Conservation (phyloP, 1,139 yeast species). For the Lodderomyces parapsilosis region DNA sequence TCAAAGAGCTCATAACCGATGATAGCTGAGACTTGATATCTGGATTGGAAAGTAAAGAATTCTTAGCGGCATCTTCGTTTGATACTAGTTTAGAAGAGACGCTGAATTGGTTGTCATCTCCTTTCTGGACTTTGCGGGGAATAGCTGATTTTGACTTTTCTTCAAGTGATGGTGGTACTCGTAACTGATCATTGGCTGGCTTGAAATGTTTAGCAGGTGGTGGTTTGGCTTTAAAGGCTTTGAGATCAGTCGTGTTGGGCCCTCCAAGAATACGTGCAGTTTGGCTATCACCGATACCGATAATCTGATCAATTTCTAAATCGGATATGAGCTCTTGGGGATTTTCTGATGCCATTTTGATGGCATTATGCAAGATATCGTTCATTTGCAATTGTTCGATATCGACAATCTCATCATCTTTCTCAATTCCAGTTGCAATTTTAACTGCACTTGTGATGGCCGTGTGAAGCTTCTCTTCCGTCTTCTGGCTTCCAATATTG, state of each 20-base stretch:
- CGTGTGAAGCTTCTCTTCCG: constrained; percentile 16
- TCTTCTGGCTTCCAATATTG: not conserved
- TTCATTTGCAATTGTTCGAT: constrained; percentile 55
- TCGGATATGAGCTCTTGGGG: constrained; percentile 56
- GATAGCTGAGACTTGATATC: constrained; percentile 30
- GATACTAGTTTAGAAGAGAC: not conserved
- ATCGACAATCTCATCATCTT: constrained; percentile 26
- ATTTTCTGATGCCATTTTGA: constrained; percentile 68
- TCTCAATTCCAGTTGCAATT: constrained; percentile 18
- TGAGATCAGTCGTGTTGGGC: not conserved
- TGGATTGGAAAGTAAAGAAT: constrained; percentile 12
- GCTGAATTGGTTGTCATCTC: not conserved
- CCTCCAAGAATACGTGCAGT: not conserved
- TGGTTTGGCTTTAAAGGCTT: not conserved
- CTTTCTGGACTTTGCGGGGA: no score
- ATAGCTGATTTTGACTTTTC: not conserved
- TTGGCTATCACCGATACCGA: not conserved
- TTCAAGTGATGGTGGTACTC: constrained; percentile 1
- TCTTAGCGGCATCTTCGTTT: constrained; percentile 1
- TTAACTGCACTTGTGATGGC: constrained; percentile 29
- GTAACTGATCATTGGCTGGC: constrained; percentile 2
- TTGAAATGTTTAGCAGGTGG: not conserved
- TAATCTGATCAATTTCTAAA: constrained; percentile 37
- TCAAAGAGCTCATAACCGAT: constrained; percentile 26
- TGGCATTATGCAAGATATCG: constrained; percentile 70